Percentiles rank a stretch among this genome's conserved stretches.
These are phyloP conservation scores for Mytilinidion resinicola DNA, from an alignment of 495 filamentous ascomycete genomes.

Conservation along the genomic window DNA sequence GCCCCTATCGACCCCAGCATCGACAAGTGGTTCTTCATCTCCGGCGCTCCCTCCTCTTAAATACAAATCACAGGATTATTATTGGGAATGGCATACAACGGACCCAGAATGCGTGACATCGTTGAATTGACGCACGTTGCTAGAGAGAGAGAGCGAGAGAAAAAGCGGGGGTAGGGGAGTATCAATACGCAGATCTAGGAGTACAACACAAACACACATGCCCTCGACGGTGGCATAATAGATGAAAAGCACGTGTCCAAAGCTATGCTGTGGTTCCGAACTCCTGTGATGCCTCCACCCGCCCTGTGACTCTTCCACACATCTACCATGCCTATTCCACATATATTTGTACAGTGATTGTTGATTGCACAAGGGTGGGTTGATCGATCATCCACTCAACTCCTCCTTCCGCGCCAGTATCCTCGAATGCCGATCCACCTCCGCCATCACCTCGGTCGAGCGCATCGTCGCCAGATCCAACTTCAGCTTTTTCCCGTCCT, in stretches of 20 bases:
- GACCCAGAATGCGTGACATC: not conserved
- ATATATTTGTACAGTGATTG: not conserved
- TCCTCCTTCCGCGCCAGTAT: constrained; percentile 73
- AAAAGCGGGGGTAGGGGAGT: too few species aligned
- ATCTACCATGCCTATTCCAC: not conserved
- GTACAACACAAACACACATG: not conserved
- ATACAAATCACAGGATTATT: not conserved
- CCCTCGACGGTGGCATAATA: not conserved
- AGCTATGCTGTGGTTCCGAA: not conserved
- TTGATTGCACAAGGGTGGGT: not conserved
- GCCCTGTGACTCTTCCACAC: constrained; percentile 17
- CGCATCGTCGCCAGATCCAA: constrained; percentile 66
- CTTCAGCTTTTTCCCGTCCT: constrained; percentile 75
- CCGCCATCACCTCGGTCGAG: constrained; percentile 80
- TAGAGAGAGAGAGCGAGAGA: not conserved
- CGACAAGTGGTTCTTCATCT: constrained; percentile 99
- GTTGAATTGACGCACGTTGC: not conserved
- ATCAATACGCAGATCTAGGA: not conserved
- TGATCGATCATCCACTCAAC: constrained; percentile 43
- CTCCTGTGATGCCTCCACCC: not conserved
- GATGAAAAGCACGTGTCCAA: not conserved
- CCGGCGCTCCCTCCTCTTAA: constrained; percentile 64
- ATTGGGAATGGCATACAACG: not conserved
- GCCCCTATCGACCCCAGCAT: constrained; percentile 92
- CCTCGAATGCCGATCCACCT: constrained; percentile 85